These are phyloP conservation scores for Erigeron canadensis DNA, from an alignment of 129 eudicot species.

Conservation along the genomic window DNA sequence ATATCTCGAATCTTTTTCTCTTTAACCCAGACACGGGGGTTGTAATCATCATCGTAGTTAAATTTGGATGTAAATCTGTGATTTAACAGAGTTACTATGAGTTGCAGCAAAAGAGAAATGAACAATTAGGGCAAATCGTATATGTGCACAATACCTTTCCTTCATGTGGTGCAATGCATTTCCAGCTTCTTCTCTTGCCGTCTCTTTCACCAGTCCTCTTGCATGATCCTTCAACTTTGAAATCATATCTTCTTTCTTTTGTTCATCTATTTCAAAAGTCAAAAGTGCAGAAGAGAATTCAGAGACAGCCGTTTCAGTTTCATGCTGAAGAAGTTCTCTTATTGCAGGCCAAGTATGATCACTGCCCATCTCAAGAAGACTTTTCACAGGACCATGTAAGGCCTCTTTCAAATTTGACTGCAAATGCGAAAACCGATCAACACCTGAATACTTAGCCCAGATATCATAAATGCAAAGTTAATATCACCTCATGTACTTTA, in stretches of 20 bases:
- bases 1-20: slow-evolving; percentile 80
- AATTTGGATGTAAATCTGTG: slow-evolving; percentile 70
- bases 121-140: background rate
- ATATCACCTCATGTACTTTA: slow-evolving; percentile 74
- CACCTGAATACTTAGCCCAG: background rate
- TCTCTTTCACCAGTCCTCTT: slow-evolving; percentile 66
- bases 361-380: slow-evolving; percentile 66
- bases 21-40: slow-evolving; percentile 88
- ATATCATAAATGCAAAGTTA: background rate
- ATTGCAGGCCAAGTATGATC: slow-evolving; percentile 89
- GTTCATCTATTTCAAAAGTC: slow-evolving; percentile 68
- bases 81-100: background rate
- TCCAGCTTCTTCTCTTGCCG: slow-evolving; percentile 75
- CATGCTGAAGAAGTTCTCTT: slow-evolving; percentile 67
- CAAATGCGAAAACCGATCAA: background rate
- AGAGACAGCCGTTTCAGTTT: slow-evolving; percentile 55
- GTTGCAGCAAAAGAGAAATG: background rate
- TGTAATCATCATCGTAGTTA: slow-evolving; percentile 72
- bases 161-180: slow-evolving; percentile 71
- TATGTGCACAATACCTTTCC: slow-evolving; percentile 47
- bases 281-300: slow-evolving; percentile 63
- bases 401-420: slow-evolving; percentile 67
- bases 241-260: slow-evolving; percentile 55
- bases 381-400: slow-evolving; percentile 66
- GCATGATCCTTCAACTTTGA: slow-evolving; percentile 54